Base-by-base conservation (phyloP, 768 basidiomycete genomes). In the Tricholoma flavovirens region DNA sequence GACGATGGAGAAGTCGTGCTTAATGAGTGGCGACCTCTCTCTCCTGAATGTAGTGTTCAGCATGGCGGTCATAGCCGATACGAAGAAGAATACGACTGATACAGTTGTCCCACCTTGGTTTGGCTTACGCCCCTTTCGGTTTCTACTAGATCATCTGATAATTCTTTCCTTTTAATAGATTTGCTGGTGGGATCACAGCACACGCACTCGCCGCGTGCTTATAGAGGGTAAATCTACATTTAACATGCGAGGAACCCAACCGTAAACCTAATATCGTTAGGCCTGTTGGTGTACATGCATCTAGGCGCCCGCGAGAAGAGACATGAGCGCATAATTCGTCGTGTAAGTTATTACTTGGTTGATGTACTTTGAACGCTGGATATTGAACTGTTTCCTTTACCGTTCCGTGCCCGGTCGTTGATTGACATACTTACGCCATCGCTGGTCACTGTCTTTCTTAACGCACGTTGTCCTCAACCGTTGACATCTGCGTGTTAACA, bases 61-160 rank as follows among this genome's bases (percentile, higher is more conserved):
- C 42, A 38, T 46, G 50, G 48, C 42, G 42, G 46, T 17, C 49
- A 59, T 35, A 59, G 36, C 30, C 58, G 61, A 56, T 76, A 74
- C 51, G 73, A 74, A 51, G 71, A 75, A 61, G 73, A 74, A 66
- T 75, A 73, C 61, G 74, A 71, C 63, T 71, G 55, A 70, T 15
- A 14, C 33, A 15, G 38, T 53, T 6, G 17, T 12, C 15, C 21
- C 5, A 3, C 19, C 19, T 19, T 2, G 43, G 43, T 49, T 45
- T 29, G 46, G 46, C 46, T 49, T 26, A 9, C 29, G 6, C 15
- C 14, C 4, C 11, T 46, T 49, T 29, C 4, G 9, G 3, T 8
- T 15, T 11, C 40, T 11, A n/a, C 15, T 49, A 8, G 29, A 30
- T 49, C 5, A 26, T 29, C 46, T 49, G n/a, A 49, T 9, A 17